Percentiles rank a stretch among this genome's conserved stretches.
Evolutionary conservation across 129 eudicot genomes (phyloP).

Genomic region (Centrapalus pauciflorus): DNA sequence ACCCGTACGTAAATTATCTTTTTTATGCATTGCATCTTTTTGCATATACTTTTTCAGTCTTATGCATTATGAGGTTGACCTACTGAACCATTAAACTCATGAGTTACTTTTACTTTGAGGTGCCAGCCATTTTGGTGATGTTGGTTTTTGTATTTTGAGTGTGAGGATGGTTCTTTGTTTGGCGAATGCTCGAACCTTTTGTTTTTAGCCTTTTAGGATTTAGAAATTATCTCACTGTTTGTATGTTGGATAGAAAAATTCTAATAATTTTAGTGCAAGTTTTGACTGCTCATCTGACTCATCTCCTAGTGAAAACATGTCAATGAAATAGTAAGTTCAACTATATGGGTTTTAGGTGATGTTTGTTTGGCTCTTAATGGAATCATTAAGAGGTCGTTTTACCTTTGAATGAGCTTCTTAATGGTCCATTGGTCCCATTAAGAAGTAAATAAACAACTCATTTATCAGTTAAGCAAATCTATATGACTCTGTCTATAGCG

Average conservation of each 20-base stretch:
- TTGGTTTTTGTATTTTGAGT: background rate
- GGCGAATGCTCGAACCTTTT: background rate
- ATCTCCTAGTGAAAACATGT: background rate
- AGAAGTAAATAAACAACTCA: too few species aligned
- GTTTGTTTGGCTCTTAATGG: too few species aligned
- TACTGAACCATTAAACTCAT: background rate
- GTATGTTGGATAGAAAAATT: background rate
- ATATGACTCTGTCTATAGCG: too few species aligned
- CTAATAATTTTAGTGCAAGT: background rate
- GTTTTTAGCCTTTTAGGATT: background rate
- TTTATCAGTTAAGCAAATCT: too few species aligned
- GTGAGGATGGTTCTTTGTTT: background rate
- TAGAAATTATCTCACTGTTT: background rate
- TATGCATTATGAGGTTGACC: conserved; percentile 5
- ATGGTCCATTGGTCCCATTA: too few species aligned
- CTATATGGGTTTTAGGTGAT: background rate
- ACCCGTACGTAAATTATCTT: conserved; percentile 57
- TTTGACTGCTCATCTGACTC: background rate
- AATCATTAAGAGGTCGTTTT: too few species aligned
- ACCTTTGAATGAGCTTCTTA: too few species aligned
- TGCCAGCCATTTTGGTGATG: background rate
- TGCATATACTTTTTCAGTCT: background rate
- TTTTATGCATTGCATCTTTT: background rate
- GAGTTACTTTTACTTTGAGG: background rate
- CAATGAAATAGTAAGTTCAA: background rate